A percentile compares a stretch with the other conserved stretches of the same genome.
These are phyloP conservation scores for Blastobotrys aristatus DNA, from an alignment of 1,139 yeast genomes.

Conservation along the genomic window DNA sequence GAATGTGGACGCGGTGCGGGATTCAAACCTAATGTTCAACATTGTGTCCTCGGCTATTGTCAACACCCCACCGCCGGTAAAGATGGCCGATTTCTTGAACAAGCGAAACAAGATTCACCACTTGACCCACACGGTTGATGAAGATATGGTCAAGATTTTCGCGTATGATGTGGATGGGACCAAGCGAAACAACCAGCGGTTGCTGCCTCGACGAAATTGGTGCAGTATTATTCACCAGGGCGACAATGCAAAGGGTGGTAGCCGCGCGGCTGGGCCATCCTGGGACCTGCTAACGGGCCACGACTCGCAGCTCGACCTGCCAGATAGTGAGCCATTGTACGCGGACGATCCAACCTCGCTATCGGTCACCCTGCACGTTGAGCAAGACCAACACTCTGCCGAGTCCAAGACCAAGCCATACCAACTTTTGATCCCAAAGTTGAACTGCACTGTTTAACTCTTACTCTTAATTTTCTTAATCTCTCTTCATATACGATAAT, in stretches of 20 bases:
- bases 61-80: constrained; percentile 88
- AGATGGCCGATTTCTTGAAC: constrained; percentile 67
- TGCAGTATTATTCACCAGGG: constrained; percentile 29
- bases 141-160: constrained; percentile 75
- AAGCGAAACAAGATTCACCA: constrained; percentile 62
- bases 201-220: constrained; percentile 82
- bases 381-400: constrained; percentile 49
- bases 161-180: constrained; percentile 55
- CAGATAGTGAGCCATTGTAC: constrained; percentile 35
- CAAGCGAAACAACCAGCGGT: constrained; percentile 49
- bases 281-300: constrained; percentile 2
- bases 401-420: constrained; percentile 59
- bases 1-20: constrained; percentile 53
- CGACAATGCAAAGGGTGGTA: constrained; percentile 29
- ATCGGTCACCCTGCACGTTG: constrained; percentile 69
- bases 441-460: background rate
- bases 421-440: constrained; percentile 60
- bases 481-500: background rate
- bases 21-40: constrained; percentile 74
- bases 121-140: constrained; percentile 59
- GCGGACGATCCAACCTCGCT: constrained; percentile 49
- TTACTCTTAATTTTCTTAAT: background rate
- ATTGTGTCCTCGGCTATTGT: constrained; percentile 85
- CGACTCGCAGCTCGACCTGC: background rate
- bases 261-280: constrained; percentile 13